A percentile compares a stretch with the other conserved stretches of the same genome.
Evolutionary conservation across 1,284 basidiomycete species (phyloP).

Genomic region (Malassezia obtusa): DNA sequence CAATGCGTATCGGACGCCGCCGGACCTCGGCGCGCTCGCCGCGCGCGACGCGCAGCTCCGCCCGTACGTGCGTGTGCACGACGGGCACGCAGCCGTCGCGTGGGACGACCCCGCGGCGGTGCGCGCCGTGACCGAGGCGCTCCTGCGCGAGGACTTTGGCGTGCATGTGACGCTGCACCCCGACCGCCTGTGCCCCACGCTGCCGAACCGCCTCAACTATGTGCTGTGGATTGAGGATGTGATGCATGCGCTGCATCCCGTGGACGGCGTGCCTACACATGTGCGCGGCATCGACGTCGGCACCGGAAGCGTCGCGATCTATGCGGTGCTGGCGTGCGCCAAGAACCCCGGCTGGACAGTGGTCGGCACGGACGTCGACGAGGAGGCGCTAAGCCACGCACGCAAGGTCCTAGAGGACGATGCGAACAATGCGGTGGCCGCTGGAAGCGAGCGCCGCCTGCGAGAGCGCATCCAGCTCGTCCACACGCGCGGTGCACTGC

Average conservation of each 20-base stretch:
- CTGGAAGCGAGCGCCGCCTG: background rate
- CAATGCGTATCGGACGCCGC: constrained; percentile 7
- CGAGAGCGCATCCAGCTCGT: constrained; percentile 51
- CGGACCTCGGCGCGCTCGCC: constrained; percentile 6
- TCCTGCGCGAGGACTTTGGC: constrained; percentile 20
- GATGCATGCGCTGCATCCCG: background rate
- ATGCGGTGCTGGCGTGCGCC: constrained; percentile 60
- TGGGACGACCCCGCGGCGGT: constrained; percentile 13
- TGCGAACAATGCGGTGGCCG: background rate
- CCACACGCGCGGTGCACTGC: background rate
- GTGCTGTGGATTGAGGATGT: constrained; percentile 18
- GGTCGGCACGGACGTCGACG: constrained; percentile 13
- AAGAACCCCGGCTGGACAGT: constrained; percentile 9
- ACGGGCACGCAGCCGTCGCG: background rate
- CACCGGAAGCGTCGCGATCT: constrained; percentile 80
- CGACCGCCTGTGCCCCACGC: constrained; percentile 22
- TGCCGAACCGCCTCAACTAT: constrained; percentile 22
- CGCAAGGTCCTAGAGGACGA: constrained; percentile 57
- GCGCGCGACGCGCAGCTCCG: background rate
- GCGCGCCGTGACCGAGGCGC: constrained; percentile 17
- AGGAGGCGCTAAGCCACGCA: background rate
- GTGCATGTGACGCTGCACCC: constrained; percentile 6
- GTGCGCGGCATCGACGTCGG: constrained; percentile 55
- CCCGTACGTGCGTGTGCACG: background rate
- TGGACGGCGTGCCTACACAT: background rate